Evolutionary conservation across 108 stramenopile genomes (phyloP).

Genomic region (Aurantiochytrium sp.): DNA sequence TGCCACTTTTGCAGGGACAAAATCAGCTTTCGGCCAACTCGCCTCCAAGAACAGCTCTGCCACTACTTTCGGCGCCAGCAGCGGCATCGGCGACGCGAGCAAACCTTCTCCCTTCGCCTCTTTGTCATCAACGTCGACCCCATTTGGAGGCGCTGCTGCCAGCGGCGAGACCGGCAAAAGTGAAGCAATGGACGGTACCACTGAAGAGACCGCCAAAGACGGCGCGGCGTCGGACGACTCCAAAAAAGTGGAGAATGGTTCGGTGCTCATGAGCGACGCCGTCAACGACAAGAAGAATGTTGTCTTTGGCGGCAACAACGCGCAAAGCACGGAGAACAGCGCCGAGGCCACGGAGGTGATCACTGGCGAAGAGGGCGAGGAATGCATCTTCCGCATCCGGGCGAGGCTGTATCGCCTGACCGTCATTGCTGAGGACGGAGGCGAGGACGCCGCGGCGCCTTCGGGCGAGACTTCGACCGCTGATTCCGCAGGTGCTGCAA

Average conservation of each 20-base stretch:
- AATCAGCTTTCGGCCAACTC: background rate
- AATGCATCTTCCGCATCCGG: background rate
- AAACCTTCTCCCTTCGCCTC: background rate
- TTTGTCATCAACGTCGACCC: background rate
- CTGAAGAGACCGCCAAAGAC: background rate
- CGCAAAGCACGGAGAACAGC: background rate
- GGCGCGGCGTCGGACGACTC: no score
- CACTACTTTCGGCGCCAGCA: background rate
- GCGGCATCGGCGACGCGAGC: background rate
- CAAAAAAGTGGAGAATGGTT: no score
- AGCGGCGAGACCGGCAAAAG: background rate
- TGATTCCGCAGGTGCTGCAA: no score
- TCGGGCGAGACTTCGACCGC: no score
- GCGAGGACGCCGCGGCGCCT: background rate
- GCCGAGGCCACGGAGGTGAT: background rate
- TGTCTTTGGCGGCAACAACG: background rate
- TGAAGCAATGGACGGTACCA: background rate
- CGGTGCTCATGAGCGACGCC: background rate
- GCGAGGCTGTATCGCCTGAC: background rate
- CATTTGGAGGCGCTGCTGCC: background rate
- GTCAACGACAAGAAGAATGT: background rate
- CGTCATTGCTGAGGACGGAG: background rate
- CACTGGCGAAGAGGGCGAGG: conserved; percentile 24
- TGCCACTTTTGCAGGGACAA: conserved; percentile 1
- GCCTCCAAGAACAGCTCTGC: background rate